phyloP scores from a whole-genome alignment of 495 filamentous ascomycete species.

The Aspergillus kassunensis region DNA sequence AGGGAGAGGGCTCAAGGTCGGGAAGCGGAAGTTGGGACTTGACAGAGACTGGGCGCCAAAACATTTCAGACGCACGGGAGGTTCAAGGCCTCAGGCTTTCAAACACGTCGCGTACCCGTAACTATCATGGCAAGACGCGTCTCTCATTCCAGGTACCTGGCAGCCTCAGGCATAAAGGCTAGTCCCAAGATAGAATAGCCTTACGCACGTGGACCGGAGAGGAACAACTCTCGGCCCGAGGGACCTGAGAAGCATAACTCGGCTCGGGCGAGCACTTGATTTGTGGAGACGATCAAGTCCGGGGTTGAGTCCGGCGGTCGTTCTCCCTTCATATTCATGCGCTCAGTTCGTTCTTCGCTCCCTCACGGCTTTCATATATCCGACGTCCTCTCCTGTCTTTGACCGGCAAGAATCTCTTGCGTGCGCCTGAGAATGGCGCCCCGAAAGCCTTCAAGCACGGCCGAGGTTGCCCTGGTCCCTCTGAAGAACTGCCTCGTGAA shows the following conservation, averaged over 20 bases:
- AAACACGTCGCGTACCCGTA: slow-evolving; percentile 31
- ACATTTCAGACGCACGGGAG: slow-evolving; percentile 9
- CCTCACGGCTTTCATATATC: slow-evolving; percentile 4
- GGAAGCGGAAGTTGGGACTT: slow-evolving; percentile 14
- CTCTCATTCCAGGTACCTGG: slow-evolving; percentile 16
- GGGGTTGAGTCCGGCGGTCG: slow-evolving; percentile 22
- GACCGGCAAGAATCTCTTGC: slow-evolving; percentile 3
- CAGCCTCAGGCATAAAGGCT: slow-evolving; percentile 1
- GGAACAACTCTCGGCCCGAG: slow-evolving; percentile 37
- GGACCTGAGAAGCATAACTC: slow-evolving; percentile 10
- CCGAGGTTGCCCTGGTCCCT: slow-evolving; percentile 74
- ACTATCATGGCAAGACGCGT: slow-evolving; percentile 23
- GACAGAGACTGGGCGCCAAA: slow-evolving; percentile 4
- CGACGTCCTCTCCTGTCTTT: slow-evolving; percentile 5
- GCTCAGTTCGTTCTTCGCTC: not conserved
- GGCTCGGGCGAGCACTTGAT: slow-evolving; percentile 23
- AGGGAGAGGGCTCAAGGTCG: slow-evolving; percentile 9
- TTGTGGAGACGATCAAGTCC: slow-evolving; percentile 30
- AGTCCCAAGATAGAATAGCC: slow-evolving; percentile 10
- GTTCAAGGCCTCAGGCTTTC: slow-evolving; percentile 14
- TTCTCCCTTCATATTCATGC: not conserved
- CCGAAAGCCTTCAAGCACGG: slow-evolving; percentile 65
- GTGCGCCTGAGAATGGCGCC: slow-evolving; percentile 52
- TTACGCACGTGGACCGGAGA: slow-evolving; percentile 25
- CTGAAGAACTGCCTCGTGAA: slow-evolving; percentile 95